Base-by-base conservation (phyloP, 2,329 filamentous ascomycete species). In the Trichoderma aggressivum region DNA sequence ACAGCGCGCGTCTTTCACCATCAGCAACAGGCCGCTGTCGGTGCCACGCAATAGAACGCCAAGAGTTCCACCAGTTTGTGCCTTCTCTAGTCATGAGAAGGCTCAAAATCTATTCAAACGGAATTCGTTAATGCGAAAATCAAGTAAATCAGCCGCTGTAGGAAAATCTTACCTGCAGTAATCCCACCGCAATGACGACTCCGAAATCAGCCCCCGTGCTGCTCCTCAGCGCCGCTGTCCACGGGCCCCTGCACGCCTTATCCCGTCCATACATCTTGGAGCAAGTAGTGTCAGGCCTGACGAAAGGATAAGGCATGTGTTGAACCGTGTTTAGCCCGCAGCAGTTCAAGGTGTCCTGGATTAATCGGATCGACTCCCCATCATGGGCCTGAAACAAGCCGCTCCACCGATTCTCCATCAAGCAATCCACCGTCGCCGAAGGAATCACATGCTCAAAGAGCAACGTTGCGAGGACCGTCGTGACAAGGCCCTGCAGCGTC, bases 281-380 rank as follows among this genome's bases (percentile, higher is more conserved):
- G 75, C 90, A 91, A 63, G 64, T 75, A 74, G 65, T 79, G 67
- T 72, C 47, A 64, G 65, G 1, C 68, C 73, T 11, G 0, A 83
- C 82, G 71, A 91, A 92, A 0, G 91, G 91, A 82, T 86, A 92
- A 0, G 87, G 86, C 74, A 86, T 87, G 75, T 94, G 90, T 34
- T 77, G 79, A 32, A 88, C 77, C 5, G 82, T 85, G 70, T 84
- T 84, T 39, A 92, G 82, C 0, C 91, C 91, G 74, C 91, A 94
- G 81, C 91, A 94, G 8, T 86, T 77, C 36, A 92, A 85, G 0
- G 84, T 78, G 76, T 93, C 89, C 76, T 94, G 91, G 64, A 94
- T 90, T 2, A 80, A 79, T 55, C 84, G 82, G 70, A 93, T 86
- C 2, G 83, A 78, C 0, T 74, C 73, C 1, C 73, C 83, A 69